A percentile compares a stretch with the other conserved stretches of the same genome.
Conservation (phyloP, 176 grass and related monocot genomes). For the Canna indica region DNA sequence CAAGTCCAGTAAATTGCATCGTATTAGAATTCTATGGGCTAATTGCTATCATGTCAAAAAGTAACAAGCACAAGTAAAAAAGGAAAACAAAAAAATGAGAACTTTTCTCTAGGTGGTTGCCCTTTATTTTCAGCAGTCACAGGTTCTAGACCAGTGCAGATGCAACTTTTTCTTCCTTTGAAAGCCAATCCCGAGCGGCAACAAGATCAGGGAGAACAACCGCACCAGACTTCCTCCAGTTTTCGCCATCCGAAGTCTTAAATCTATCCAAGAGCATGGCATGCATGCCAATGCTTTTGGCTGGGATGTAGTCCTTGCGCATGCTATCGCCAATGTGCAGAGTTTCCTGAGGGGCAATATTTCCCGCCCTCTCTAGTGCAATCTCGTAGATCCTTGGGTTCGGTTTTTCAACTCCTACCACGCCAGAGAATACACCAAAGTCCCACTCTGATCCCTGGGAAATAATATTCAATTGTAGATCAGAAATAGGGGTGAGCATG, state of each 20-base stretch:
- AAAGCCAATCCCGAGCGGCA: constrained; percentile 49
- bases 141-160: too few relatives aligned
- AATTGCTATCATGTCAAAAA: too few relatives aligned
- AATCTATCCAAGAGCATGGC: constrained; percentile 70
- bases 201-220: constrained; percentile 57
- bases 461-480: too few relatives aligned
- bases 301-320: constrained; percentile 71
- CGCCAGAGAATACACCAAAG: constrained; percentile 44
- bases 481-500: too few relatives aligned
- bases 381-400: constrained; percentile 73
- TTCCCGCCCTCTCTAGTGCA: constrained; percentile 75
- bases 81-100: too few relatives aligned
- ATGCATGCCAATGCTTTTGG: constrained; percentile 60
- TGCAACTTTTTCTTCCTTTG: constrained; percentile 32
- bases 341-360: constrained; percentile 35
- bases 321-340: constrained; percentile 90
- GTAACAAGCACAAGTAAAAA: too few relatives aligned
- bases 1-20: too few relatives aligned
- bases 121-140: too few relatives aligned
- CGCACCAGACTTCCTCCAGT: constrained; percentile 55
- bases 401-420: constrained; percentile 77
- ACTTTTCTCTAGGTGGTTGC: too few relatives aligned
- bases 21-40: too few relatives aligned
- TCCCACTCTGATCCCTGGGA: constrained; percentile 41
- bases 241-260: constrained; percentile 56